Percentiles rank a stretch among this genome's conserved stretches.
Evolutionary conservation across 2,329 filamentous ascomycete species (phyloP).

Genomic region (Cladosporium halotolerans): DNA sequence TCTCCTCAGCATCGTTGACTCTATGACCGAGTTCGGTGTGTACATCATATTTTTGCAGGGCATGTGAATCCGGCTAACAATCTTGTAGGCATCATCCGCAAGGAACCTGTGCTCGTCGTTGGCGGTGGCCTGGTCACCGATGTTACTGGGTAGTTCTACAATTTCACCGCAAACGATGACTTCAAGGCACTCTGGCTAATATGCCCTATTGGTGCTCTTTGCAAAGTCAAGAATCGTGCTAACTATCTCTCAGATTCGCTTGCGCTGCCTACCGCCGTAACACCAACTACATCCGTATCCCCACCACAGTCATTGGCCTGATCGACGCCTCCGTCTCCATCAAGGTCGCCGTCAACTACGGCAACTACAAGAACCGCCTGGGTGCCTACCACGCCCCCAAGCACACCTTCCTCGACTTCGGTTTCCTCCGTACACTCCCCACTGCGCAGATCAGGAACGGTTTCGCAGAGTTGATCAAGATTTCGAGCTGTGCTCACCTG

Average conservation of each 20-base stretch:
- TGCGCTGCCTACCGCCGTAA: conserved; percentile 66
- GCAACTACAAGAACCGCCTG: conserved; percentile 68
- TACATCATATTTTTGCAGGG: conserved; percentile 32
- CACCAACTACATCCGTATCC: conserved; percentile 68
- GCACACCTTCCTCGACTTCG: conserved; percentile 68
- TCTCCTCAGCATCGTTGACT: conserved; percentile 62
- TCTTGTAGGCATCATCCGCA: conserved; percentile 18
- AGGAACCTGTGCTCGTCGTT: conserved; percentile 61
- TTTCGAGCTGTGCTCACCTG: conserved; percentile 62
- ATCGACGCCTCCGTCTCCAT: conserved; percentile 71
- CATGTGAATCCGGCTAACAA: not conserved
- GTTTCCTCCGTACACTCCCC: conserved; percentile 62
- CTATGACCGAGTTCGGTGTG: conserved; percentile 68
- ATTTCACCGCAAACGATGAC: conserved; percentile 36
- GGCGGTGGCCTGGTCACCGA: conserved; percentile 67
- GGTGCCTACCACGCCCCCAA: conserved; percentile 67
- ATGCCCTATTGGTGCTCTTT: conserved; percentile 26
- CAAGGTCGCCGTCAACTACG: conserved; percentile 74
- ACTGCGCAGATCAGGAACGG: conserved; percentile 65
- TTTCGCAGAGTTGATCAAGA: conserved; percentile 71
- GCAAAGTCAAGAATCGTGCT: conserved; percentile 18
- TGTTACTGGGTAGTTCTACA: conserved; percentile 60
- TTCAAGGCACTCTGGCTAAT: conserved; percentile 46
- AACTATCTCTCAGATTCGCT: conserved; percentile 49
- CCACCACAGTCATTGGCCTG: conserved; percentile 67